A percentile compares a stretch with the other conserved stretches of the same genome.
Evolutionary conservation across 352 stramenopile genomes (phyloP).

Genomic region (Phytophthora brassicae): DNA sequence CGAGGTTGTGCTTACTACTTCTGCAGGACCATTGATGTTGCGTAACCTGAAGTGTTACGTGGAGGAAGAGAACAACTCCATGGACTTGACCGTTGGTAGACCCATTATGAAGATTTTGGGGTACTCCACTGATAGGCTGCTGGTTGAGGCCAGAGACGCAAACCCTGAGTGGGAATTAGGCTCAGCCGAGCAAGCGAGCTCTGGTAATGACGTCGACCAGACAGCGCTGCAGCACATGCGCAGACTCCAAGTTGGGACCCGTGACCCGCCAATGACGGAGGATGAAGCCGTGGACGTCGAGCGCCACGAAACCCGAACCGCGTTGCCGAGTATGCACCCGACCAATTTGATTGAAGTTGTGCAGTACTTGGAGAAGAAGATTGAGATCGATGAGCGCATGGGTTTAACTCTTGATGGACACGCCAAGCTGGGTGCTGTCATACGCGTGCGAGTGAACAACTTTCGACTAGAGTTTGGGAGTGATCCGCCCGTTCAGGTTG

Average conservation of each 20-base stretch:
- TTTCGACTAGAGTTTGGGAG: conserved; percentile 16
- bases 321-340: background rate
- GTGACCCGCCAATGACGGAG: background rate
- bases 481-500: conserved; percentile 15
- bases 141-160: background rate
- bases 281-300: background rate
- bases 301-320: background rate
- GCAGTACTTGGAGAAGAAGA: background rate
- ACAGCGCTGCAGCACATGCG: background rate
- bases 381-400: background rate
- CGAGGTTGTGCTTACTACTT: background rate
- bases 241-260: background rate
- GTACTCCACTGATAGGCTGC: conserved; percentile 7
- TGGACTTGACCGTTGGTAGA: conserved; percentile 3
- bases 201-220: background rate
- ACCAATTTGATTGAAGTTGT: background rate
- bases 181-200: background rate
- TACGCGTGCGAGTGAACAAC: background rate
- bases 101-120: conserved; percentile 7
- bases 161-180: conserved; percentile 12
- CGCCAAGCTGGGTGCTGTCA: background rate
- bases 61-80: background rate
- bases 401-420: background rate
- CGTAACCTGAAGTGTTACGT: background rate
- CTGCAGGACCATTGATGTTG: conserved; percentile 1